phyloP scores from a whole-genome alignment of 2,329 filamentous ascomycete genomes.

The Fusarium goolgardi region DNA sequence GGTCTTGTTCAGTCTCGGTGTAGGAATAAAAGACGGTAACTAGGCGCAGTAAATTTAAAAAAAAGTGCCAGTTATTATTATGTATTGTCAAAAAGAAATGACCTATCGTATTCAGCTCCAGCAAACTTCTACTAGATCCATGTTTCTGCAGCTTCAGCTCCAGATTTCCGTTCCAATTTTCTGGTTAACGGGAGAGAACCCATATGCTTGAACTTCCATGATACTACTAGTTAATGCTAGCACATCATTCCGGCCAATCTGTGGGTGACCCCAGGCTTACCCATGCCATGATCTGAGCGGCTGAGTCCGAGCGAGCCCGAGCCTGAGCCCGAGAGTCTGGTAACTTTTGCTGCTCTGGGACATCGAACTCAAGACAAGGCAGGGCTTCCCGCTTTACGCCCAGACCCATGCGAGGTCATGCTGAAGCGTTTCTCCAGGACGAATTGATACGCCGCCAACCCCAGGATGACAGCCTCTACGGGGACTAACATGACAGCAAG shows the following conservation, averaged over 20 bases:
- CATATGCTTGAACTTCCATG: conserved; percentile 1
- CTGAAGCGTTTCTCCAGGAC: conserved; percentile 58
- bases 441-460: conserved; percentile 58
- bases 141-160: conserved; percentile 23
- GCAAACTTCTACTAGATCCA: conserved; percentile 12
- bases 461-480: conserved; percentile 63
- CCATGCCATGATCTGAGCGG: conserved; percentile 11
- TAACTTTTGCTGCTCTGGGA: conserved; percentile 1
- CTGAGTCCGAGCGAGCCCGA: conserved; percentile 2
- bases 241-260: conserved; percentile 6
- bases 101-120: conserved; percentile 28
- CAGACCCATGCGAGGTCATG: conserved; percentile 39
- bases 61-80: conserved; percentile 31
- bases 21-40: neutral
- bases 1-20: conserved; percentile 24
- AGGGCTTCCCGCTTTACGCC: conserved; percentile 52
- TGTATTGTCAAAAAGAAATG: conserved; percentile 26
- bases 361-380: conserved; percentile 39
- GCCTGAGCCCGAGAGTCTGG: conserved; percentile 25
- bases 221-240: neutral
- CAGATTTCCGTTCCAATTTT: conserved; percentile 1
- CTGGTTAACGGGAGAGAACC: conserved; percentile 1
- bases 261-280: neutral
- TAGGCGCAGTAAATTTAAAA: conserved; percentile 2
- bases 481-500: conserved; percentile 68